Percentiles rank a stretch among this genome's conserved stretches.
These are phyloP conservation scores for Aurantiochytrium sp. DNA, from an alignment of 108 stramenopile genomes.

Conservation along the genomic window DNA sequence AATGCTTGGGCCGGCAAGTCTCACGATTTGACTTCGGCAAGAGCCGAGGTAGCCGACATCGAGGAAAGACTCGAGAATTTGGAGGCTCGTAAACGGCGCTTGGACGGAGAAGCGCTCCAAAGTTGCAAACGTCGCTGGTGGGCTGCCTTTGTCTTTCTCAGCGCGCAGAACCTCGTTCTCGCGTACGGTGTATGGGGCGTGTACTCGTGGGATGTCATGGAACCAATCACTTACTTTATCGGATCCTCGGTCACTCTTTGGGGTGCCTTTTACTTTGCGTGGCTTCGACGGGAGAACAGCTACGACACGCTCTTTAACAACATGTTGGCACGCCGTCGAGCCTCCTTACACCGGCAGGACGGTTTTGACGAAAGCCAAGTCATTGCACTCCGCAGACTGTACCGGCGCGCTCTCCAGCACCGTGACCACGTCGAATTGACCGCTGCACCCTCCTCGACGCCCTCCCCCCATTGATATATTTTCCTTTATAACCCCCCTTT, in stretches of 20 bases:
- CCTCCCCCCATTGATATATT: too few species aligned
- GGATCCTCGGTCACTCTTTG: background rate
- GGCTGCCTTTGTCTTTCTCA: background rate
- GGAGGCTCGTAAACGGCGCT: background rate
- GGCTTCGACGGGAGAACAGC: background rate
- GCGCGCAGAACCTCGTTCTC: background rate
- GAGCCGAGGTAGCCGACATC: background rate
- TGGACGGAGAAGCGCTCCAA: background rate
- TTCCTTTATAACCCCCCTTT: too few species aligned
- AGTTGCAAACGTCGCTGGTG: background rate
- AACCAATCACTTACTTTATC: constrained; percentile 2
- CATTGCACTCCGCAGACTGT: background rate
- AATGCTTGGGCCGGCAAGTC: background rate
- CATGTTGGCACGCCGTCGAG: background rate
- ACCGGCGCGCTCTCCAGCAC: background rate
- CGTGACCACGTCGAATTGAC: background rate
- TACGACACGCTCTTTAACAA: background rate
- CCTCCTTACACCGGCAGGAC: background rate
- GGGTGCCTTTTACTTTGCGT: background rate
- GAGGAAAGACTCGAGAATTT: background rate
- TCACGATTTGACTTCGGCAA: background rate
- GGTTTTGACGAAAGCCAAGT: background rate
- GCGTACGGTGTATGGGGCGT: constrained; percentile 15
- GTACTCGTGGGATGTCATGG: constrained; percentile 11
- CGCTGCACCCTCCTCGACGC: too few species aligned